Conservation (phyloP, 768 basidiomycete genomes). For the Lentinus tigrinus region DNA sequence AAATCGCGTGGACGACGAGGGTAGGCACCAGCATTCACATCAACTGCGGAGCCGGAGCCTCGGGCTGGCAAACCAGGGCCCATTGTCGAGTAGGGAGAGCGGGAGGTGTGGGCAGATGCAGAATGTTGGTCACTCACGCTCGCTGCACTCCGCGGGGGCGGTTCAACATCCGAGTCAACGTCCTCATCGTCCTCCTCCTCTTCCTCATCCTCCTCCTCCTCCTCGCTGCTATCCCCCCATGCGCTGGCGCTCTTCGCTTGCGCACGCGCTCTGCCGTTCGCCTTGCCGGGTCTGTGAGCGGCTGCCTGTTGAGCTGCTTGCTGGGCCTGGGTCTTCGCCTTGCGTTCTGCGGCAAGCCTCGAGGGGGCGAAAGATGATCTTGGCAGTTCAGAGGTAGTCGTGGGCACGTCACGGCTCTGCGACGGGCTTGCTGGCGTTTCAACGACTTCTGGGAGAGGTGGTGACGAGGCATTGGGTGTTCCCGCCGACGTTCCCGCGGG, state of each 20-base stretch:
- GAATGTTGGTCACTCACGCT: constrained; percentile 18
- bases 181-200: constrained; percentile 66
- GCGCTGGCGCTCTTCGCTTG: constrained; percentile 41
- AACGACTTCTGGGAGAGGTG: constrained; percentile 24
- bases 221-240: constrained; percentile 75
- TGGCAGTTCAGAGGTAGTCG: constrained; percentile 29
- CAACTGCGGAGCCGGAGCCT: constrained; percentile 16
- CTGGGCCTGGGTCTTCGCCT: constrained; percentile 80
- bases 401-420: constrained; percentile 17
- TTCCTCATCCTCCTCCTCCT: constrained; percentile 80
- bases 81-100: constrained; percentile 40
- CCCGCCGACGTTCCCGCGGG: constrained; percentile 30
- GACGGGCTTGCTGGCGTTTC: constrained; percentile 28
- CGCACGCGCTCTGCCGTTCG: constrained; percentile 38
- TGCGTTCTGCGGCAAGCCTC: constrained; percentile 79
- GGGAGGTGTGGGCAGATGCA: constrained; percentile 4
- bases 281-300: constrained; percentile 69
- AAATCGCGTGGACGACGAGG: constrained; percentile 58
- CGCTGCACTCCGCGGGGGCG: constrained; percentile 20
- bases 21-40: constrained; percentile 15
- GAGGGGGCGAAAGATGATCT: constrained; percentile 89
- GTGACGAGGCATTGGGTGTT: constrained; percentile 23
- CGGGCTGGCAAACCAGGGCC: constrained; percentile 23
- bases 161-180: constrained; percentile 59
- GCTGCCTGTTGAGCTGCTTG: constrained; percentile 82